Conservation (phyloP, 2,329 filamentous ascomycete genomes). For the Hymenoscyphus albidus region DNA sequence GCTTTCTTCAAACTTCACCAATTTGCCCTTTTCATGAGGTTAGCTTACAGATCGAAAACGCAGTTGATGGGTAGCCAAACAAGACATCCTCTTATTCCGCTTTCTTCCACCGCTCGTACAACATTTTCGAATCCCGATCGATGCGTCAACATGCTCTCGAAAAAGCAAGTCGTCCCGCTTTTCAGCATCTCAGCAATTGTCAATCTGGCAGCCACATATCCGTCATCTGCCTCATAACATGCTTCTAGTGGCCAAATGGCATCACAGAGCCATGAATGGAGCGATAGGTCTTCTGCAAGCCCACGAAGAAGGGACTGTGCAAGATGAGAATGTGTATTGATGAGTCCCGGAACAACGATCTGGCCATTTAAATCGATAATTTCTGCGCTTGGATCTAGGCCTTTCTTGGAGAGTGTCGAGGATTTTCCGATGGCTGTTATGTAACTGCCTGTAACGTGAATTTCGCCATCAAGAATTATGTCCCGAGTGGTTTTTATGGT, state of each 20-base stretch:
- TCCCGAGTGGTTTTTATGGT: conserved; percentile 45
- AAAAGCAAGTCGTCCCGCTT: conserved; percentile 48
- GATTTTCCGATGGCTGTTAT: conserved; percentile 45
- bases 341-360: conserved; percentile 47
- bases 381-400: conserved; percentile 28
- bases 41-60: not conserved
- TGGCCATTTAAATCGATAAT: conserved; percentile 38
- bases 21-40: conserved; percentile 30
- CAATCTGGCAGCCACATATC: conserved; percentile 45
- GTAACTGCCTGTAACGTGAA: conserved; percentile 39
- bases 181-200: conserved; percentile 50
- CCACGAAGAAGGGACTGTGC: conserved; percentile 47
- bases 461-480: conserved; percentile 45
- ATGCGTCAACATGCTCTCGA: conserved; percentile 49
- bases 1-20: conserved; percentile 39
- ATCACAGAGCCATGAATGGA: conserved; percentile 50
- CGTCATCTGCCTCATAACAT: conserved; percentile 44
- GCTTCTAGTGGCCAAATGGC: conserved; percentile 47
- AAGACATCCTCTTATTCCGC: conserved; percentile 41
- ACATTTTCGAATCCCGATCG: conserved; percentile 45
- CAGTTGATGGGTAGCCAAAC: not conserved
- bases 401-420: conserved; percentile 25
- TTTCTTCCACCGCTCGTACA: conserved; percentile 41
- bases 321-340: conserved; percentile 49
- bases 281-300: conserved; percentile 45